phyloP scores from a whole-genome alignment of 2,329 filamentous ascomycete species.

The Septoria petroselini region DNA sequence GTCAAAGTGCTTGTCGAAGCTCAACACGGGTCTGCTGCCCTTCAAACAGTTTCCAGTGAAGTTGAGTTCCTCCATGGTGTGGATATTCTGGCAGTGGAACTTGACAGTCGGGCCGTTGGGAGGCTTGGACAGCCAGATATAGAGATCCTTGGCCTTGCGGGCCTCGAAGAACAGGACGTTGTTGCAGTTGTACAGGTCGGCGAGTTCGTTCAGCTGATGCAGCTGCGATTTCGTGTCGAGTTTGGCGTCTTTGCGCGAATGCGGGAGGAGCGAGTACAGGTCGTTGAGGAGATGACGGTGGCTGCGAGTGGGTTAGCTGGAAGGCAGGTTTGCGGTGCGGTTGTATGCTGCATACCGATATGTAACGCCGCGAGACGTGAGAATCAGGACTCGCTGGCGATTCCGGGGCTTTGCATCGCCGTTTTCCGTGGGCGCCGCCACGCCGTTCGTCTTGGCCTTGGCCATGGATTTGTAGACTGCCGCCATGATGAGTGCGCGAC shows the following conservation, averaged over 20 bases:
- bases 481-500: conserved; percentile 44
- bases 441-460: conserved; percentile 40
- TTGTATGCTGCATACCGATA: conserved; percentile 61
- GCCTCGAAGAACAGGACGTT: conserved; percentile 95
- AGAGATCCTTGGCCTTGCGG: conserved; percentile 88
- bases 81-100: conserved; percentile 72
- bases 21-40: conserved; percentile 84
- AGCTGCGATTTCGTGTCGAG: conserved; percentile 92
- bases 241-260: conserved; percentile 91
- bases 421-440: conserved; percentile 32
- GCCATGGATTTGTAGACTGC: conserved; percentile 57
- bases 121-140: conserved; percentile 87
- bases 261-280: conserved; percentile 81
- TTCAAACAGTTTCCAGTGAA: conserved; percentile 97
- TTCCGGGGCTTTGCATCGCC: conserved; percentile 40
- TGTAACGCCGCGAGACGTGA: conserved; percentile 89
- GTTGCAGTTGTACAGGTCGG: conserved; percentile 86
- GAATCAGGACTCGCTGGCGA: conserved; percentile 70
- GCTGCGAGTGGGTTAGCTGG: conserved; percentile 46
- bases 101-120: conserved; percentile 76
- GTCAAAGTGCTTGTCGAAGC: conserved; percentile 79
- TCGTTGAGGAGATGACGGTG: conserved; percentile 93
- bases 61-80: conserved; percentile 95
- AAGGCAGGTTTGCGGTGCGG: neutral
- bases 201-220: conserved; percentile 72